Conservation (phyloP, 2,329 filamentous ascomycete genomes). For the Didymella exigua region DNA sequence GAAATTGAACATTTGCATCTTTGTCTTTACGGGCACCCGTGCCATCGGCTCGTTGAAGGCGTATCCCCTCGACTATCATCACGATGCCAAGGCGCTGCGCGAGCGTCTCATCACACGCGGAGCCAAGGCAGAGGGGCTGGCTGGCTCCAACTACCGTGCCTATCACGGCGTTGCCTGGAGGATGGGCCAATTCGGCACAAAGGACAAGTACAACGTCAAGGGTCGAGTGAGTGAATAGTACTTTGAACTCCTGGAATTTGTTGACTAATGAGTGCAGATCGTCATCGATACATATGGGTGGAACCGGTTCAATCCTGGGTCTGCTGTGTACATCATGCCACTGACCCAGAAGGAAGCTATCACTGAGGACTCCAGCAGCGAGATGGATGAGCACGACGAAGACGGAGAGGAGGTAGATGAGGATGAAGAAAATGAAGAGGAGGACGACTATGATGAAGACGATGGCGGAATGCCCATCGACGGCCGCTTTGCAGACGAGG, state of each 20-base stretch:
- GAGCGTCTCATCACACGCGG: constrained; percentile 75
- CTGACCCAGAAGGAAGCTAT: constrained; percentile 39
- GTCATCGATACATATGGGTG: constrained; percentile 60
- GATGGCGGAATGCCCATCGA: constrained; percentile 19
- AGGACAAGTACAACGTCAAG: constrained; percentile 29
- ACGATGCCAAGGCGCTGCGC: constrained; percentile 67
- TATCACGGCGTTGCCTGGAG: constrained; percentile 66
- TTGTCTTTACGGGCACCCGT: constrained; percentile 72
- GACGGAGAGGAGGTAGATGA: constrained; percentile 38
- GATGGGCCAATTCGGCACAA: constrained; percentile 33
- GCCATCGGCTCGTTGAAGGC: constrained; percentile 77
- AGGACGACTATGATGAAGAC: constrained; percentile 12
- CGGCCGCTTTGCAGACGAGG: constrained; percentile 19
- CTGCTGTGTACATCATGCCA: constrained; percentile 47
- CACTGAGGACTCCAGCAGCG: constrained; percentile 13
- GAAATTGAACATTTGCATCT: constrained; percentile 27
- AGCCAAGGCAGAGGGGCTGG: constrained; percentile 77
- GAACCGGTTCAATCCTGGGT: constrained; percentile 57
- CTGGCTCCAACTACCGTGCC: constrained; percentile 81
- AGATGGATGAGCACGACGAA: constrained; percentile 19
- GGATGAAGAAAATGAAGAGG: constrained; percentile 18
- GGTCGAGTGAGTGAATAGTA: constrained; percentile 2
- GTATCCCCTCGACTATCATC: constrained; percentile 81
- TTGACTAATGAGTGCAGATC: constrained; percentile 46
- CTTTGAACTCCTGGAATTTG: constrained; percentile 40